Percentiles rank a stretch among this genome's conserved stretches.
These are phyloP conservation scores for Chlorella vulgaris DNA, from an alignment of 139 green algal species.

Conservation along the genomic window DNA sequence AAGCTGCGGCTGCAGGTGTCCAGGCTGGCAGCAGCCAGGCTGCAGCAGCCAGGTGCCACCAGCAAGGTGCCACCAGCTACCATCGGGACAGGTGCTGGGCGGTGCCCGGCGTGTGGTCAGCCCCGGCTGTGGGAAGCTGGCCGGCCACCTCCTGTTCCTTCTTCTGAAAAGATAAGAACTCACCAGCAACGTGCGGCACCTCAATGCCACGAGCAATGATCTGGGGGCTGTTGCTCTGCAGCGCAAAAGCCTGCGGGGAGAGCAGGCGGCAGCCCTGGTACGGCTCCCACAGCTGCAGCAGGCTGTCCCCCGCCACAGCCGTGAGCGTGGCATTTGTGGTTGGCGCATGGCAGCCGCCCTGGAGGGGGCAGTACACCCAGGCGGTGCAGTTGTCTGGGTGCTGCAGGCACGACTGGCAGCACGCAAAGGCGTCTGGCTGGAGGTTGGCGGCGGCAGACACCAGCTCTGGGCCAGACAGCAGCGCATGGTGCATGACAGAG, in stretches of 20 bases:
- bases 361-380: constrained; percentile 19
- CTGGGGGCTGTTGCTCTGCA: constrained; percentile 13
- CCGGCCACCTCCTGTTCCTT: not conserved
- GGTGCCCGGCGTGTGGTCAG: too few relatives aligned
- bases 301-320: not conserved
- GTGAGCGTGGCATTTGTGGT: not conserved
- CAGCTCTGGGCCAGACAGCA: not conserved
- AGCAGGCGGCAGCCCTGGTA: constrained; percentile 45
- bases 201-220: not conserved
- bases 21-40: too few relatives aligned
- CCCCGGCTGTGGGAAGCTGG: too few relatives aligned
- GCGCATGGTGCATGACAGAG: constrained; percentile 3
- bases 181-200: constrained; percentile 35
- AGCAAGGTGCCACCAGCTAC: too few relatives aligned
- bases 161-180: not conserved
- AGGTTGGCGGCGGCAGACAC: not conserved
- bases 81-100: too few relatives aligned
- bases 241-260: constrained; percentile 21
- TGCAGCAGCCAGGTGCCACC: too few relatives aligned
- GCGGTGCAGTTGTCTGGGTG: constrained; percentile 1
- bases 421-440: not conserved
- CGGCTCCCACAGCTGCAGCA: not conserved
- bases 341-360: constrained; percentile 1
- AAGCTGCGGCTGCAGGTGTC: too few relatives aligned
- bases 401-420: constrained; percentile 30